Conservation (phyloP, 768 basidiomycete genomes). For the Termitomyces sp. region DNA sequence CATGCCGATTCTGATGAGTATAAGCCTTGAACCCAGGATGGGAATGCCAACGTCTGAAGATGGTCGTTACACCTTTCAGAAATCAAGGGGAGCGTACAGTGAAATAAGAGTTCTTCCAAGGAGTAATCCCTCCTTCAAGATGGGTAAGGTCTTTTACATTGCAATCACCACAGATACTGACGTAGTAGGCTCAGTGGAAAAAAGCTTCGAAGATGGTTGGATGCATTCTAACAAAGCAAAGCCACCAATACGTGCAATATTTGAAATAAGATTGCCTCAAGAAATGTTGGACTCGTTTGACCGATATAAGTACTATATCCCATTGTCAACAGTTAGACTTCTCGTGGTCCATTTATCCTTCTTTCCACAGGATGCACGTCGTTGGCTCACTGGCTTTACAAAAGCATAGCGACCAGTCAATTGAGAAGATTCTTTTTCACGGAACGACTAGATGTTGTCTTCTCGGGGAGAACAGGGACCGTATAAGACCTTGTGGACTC, state of each 20-base stretch:
- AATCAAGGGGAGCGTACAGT: conserved; percentile 34
- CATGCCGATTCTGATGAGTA: neutral
- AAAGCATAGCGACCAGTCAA: conserved; percentile 25
- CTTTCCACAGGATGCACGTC: conserved; percentile 22
- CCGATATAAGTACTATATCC: conserved; percentile 12
- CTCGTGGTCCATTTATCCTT: neutral
- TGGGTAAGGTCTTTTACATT: conserved; percentile 27
- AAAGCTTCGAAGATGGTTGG: conserved; percentile 16
- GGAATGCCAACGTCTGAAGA: neutral
- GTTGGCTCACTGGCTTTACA: conserved; percentile 17
- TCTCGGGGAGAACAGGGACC: conserved; percentile 45
- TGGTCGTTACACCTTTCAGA: conserved; percentile 35
- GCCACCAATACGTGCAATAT: conserved; percentile 14
- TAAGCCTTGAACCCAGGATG: neutral
- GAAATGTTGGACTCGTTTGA: conserved; percentile 11
- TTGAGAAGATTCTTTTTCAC: conserved; percentile 61
- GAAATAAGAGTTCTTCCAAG: conserved; percentile 35
- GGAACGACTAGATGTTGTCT: conserved; percentile 58
- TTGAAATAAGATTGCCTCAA: conserved; percentile 11
- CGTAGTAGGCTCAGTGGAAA: conserved; percentile 10
- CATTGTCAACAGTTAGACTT: neutral
- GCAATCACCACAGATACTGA: neutral
- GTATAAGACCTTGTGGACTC: conserved; percentile 42
- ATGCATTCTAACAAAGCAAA: conserved; percentile 14
- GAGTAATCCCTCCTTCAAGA: conserved; percentile 27